Base-by-base conservation (phyloP, 2,329 filamentous ascomycete species). In the Pseudopyricularia javanii region DNA sequence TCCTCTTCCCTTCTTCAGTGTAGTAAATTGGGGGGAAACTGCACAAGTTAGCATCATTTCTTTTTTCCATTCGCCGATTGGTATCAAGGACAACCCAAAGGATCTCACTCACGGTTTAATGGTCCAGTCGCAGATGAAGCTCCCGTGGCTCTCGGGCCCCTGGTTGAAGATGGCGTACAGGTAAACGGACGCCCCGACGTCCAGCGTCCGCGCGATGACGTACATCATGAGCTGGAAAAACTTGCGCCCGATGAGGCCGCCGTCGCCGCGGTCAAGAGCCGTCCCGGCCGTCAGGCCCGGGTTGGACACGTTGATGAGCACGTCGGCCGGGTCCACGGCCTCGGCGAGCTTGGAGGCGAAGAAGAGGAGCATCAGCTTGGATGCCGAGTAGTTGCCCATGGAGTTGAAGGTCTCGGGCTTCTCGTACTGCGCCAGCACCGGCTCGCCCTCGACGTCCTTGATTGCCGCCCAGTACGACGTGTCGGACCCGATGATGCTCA, bases 321-420 rank as follows among this genome's bases (percentile, higher is more conserved):
- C 63, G n/a, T 69, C 61, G 4, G 65, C 53, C 0, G 65, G 30
- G 0, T 53, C 53, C 8, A 75, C 62, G 0, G 66, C 59, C 8
- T 69, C 62, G 1, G 63, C 61, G n/a, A 72, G 60, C 14, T 68
- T 65, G 17, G 69, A 64, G 6, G 69, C 58, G 47, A 73, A 68
- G 1, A 68, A 53, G 12, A 67, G 64, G 3, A 48, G 54, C 3
- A 68, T 53, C 4, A 69, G 35, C 49, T 69, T 70, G 2, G 49
- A 37, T 8, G 15, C 34, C 17, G 24, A 62, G 64, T 69, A 69
- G 49, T 58, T 56, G 47, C 65, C 60, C 1, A 51, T 5, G 0
- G 54, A 22, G 52, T 59, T 54, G 54, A 57, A 67, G 32, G 57
- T 59, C 1, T 52, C 24, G 0, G 59, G 56, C 15, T 62, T 52